These are phyloP conservation scores for Colletotrichum truncatum DNA, from an alignment of 2,329 filamentous ascomycete species.

Conservation along the genomic window DNA sequence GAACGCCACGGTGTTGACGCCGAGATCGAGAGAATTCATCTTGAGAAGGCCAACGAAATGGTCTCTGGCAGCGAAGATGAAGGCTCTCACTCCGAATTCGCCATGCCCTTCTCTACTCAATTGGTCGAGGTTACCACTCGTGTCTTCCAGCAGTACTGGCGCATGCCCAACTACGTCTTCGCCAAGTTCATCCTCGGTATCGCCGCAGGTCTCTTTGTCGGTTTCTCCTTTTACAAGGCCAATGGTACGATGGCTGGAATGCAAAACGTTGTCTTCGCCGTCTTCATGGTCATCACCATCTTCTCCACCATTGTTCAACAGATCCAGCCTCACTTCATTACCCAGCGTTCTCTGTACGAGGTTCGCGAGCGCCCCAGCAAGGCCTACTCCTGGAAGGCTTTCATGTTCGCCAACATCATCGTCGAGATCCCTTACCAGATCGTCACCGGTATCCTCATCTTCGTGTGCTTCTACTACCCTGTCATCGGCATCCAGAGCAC, in stretches of 20 bases:
- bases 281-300: conserved; percentile 81
- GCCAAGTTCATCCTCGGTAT: conserved; percentile 72
- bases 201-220: conserved; percentile 75
- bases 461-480: conserved; percentile 74
- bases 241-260: conserved; percentile 71
- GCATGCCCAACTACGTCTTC: conserved; percentile 81
- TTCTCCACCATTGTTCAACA: conserved; percentile 77
- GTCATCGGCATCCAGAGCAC: conserved; percentile 58
- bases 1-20: conserved; percentile 61
- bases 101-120: conserved; percentile 76
- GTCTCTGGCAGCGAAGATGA: conserved; percentile 31
- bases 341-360: conserved; percentile 79
- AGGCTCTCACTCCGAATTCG: conserved; percentile 71
- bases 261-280: conserved; percentile 77
- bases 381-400: conserved; percentile 79
- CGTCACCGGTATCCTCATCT: conserved; percentile 70
- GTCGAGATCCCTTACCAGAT: conserved; percentile 79
- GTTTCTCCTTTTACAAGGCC: conserved; percentile 73
- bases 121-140: conserved; percentile 71
- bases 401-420: conserved; percentile 75
- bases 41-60: conserved; percentile 48
- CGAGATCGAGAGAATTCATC: conserved; percentile 72
- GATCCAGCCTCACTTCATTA: conserved; percentile 81
- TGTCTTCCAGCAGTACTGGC: conserved; percentile 86
- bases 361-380: conserved; percentile 80